A percentile compares a stretch with the other conserved stretches of the same genome.
Conservation (phyloP, 139 green algal genomes). For the Closterium sp. region DNA sequence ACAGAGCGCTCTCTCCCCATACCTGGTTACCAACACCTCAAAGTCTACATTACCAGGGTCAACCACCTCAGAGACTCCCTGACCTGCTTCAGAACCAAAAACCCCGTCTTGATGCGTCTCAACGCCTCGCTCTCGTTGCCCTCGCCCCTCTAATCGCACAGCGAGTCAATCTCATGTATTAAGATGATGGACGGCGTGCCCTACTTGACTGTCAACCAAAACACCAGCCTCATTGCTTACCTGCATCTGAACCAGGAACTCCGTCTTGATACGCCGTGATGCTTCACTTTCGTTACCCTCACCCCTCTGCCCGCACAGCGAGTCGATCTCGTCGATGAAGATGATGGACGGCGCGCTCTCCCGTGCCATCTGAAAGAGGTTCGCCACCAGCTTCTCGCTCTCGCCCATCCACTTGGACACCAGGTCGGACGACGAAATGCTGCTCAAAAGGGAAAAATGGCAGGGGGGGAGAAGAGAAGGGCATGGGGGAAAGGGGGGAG, state of each 20-base stretch:
- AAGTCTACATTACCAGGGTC: no score
- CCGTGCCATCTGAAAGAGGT: slow-evolving; percentile 89
- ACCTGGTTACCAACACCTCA: no score
- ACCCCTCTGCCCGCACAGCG: slow-evolving; percentile 78
- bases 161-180: no score
- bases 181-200: no score
- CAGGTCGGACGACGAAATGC: slow-evolving; percentile 76
- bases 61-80: no score
- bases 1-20: no score
- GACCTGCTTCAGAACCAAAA: no score
- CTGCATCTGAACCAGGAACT: slow-evolving; percentile 96
- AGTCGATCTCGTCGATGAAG: slow-evolving; percentile 97
- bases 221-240: slow-evolving; percentile 10
- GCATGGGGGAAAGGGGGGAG: no score
- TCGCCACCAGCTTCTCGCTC: slow-evolving; percentile 94
- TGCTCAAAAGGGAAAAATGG: neutral
- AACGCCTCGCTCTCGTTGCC: slow-evolving; percentile 70
- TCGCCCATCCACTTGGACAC: slow-evolving; percentile 76
- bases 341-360: slow-evolving; percentile 95
- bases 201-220: no score
- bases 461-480: no score
- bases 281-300: slow-evolving; percentile 86
- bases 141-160: no score
- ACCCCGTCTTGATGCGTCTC: slow-evolving; percentile 97
- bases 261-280: slow-evolving; percentile 96